Evolutionary conservation across 805 yeast genomes (phyloP), one percentile per base, ranked within the genome.

Genomic region (Wickerhamomyces hampshirensis): DNA sequence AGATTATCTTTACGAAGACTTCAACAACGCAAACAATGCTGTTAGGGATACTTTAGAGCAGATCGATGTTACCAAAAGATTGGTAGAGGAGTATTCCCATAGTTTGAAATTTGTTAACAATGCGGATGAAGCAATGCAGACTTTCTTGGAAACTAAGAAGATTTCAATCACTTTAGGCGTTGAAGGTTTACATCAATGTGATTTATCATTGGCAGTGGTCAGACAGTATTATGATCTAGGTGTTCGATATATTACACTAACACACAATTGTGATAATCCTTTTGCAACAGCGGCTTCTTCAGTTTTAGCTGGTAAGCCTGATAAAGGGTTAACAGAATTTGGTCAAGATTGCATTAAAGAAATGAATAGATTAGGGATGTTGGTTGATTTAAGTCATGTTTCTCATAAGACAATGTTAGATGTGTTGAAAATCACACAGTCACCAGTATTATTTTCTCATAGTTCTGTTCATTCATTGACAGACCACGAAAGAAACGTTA

Each of bases 231-330:
- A 51, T 43, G 73, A 68, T 6, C 43, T 73, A 23, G 79, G 79
- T 11, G 75, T 73, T n/a, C 46, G 77, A 24, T 73, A 73, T 47
- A 66, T 71, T 28, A 73, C 79, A 0, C 49, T 73, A 35, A 73
- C 78, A 0, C 78, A 73, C 40, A 73, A 73, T 47, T 71, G 78
- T 53, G 77, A 73, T 43, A 73, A 73, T 41, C 77, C 78, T 5
- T 73, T 71, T 53, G 77, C 78, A 3, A 71, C 76, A 10, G 74
- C 78, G 9, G 77, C 77, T 6, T 60, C 71, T 5, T 62, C 73
- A 0, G 62, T 66, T 5, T 45, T 68, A 13, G 74, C 62, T 14
- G 77, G 77, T 1, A 55, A 59, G 28, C 62, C 58, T 6, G 78
- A 71, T 44, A 44, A 47, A 9, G 78, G 77, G 0, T 50, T 73